These are phyloP conservation scores for Citrullus amarus DNA, from an alignment of 306 rosid genomes.

Conservation along the genomic window DNA sequence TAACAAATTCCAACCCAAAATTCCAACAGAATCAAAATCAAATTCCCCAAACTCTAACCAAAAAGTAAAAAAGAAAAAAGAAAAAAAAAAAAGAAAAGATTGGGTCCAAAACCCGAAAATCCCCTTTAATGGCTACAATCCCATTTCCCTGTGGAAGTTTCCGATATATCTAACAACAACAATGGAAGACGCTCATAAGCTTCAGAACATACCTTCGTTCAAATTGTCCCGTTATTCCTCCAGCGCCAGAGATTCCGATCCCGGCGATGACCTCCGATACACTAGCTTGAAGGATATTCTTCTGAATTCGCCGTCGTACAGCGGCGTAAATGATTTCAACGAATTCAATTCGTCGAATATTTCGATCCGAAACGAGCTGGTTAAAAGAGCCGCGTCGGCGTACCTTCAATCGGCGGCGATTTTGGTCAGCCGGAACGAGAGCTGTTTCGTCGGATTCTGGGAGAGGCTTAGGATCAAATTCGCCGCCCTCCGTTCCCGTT, in stretches of 20 bases:
- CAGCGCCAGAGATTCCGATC: constrained; percentile 10
- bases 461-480: constrained; percentile 19
- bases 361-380: constrained; percentile 35
- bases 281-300: constrained; percentile 65
- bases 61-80: too few species aligned
- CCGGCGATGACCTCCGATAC: constrained; percentile 25
- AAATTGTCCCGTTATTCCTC: constrained; percentile 18
- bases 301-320: constrained; percentile 17
- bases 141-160: neutral
- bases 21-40: neutral
- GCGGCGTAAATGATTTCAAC: constrained; percentile 17
- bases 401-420: constrained; percentile 45
- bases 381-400: constrained; percentile 55
- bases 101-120: neutral
- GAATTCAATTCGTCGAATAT: constrained; percentile 38
- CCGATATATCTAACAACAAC: neutral
- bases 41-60: neutral
- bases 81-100: neutral
- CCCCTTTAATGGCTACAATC: constrained; percentile 8
- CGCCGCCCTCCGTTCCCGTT: constrained; percentile 23
- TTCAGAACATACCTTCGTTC: constrained; percentile 6
- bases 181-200: constrained; percentile 3
- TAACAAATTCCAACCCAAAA: neutral
- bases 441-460: constrained; percentile 29
- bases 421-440: constrained; percentile 25